Base-by-base conservation (phyloP, 2,329 filamentous ascomycete species). In the Penicillium freii region DNA sequence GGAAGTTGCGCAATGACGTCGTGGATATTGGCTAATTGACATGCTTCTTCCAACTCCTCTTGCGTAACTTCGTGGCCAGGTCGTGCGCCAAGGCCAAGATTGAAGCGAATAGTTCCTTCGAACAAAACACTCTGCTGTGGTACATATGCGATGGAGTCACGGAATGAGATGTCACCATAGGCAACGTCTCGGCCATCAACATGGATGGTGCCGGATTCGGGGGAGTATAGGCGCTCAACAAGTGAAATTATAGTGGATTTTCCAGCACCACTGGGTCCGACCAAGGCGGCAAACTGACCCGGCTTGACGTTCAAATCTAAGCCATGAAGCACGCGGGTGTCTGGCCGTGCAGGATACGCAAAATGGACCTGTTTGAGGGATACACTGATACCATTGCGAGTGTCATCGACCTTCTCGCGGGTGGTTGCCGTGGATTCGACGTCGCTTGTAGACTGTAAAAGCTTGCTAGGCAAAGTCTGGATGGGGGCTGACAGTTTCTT, bases 261-360 rank as follows among this genome's bases (percentile, higher is more conserved):
- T 1, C 86, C 87, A 2, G 85, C 83, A 5, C 87, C 87, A 0
- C 83, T 86, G 4, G 85, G 84, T 0, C 87, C 86, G 90, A 92
- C 86, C 21, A 82, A 74, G 3, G 79, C 80, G 15, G 69, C 75
- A 61, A 78, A 79, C 50, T 71, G 62, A 5, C 73, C 73, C 0
- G 72, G 66, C 10, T 58, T 61, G 19, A 89, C 81, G 1, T 78
- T 78, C 25, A 89, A 75, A 9, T 78, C 81, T 25, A 88, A 71
- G 1, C 78, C 79, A 25, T 80, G 75, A 6, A 91, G 75, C 4
- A 89, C 83, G 42, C 78, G 73, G 7, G 82, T 75, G 33, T 86
- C 79, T 0, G 84, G 83, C 0, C 86, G 80, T n/a, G 85, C 81
- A 3, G 87, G 86, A 63, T 91, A 90, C 1, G 85, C 74, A 66